These are phyloP conservation scores for Erodium trifolium DNA, from an alignment of 441 rosid genomes.

Conservation along the genomic window DNA sequence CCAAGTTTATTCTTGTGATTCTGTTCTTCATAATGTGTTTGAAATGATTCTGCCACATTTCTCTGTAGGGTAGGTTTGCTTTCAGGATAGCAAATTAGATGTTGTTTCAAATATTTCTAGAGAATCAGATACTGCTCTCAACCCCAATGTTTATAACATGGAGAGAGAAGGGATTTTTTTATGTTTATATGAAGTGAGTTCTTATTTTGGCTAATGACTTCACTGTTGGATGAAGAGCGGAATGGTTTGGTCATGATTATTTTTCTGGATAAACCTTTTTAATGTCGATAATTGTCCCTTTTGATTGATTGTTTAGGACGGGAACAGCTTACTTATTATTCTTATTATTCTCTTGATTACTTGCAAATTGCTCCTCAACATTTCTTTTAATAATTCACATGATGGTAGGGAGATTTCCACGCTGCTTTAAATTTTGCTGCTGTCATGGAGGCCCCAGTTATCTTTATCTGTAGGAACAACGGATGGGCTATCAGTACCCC, in stretches of 20 bases:
- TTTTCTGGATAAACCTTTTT: not conserved
- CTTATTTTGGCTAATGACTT: not conserved
- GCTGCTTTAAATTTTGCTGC: slow-evolving; percentile 82
- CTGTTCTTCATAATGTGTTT: too few relatives aligned
- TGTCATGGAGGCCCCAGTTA: slow-evolving; percentile 59
- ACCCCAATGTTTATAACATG: not conserved
- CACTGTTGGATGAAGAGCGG: not conserved
- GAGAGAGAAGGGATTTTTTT: not conserved
- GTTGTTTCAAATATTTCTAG: not conserved
- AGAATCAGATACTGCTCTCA: not conserved
- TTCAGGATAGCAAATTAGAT: not conserved
- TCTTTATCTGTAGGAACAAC: slow-evolving; percentile 67
- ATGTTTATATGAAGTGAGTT: not conserved
- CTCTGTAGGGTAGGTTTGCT: not conserved
- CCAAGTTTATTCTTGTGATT: too few relatives aligned
- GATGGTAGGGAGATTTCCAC: slow-evolving; percentile 68
- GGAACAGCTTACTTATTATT: too few relatives aligned
- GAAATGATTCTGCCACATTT: not conserved
- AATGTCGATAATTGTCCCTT: not conserved
- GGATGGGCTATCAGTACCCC: slow-evolving; percentile 86
- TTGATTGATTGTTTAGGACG: not conserved
- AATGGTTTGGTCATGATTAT: not conserved
- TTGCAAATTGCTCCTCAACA: too few relatives aligned
- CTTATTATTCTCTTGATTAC: too few relatives aligned
- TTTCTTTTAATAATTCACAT: not conserved